Evolutionary conservation across 805 yeast genomes (phyloP), one percentile per base, ranked within the genome.

Genomic region (Suhomyces kilbournensis): DNA sequence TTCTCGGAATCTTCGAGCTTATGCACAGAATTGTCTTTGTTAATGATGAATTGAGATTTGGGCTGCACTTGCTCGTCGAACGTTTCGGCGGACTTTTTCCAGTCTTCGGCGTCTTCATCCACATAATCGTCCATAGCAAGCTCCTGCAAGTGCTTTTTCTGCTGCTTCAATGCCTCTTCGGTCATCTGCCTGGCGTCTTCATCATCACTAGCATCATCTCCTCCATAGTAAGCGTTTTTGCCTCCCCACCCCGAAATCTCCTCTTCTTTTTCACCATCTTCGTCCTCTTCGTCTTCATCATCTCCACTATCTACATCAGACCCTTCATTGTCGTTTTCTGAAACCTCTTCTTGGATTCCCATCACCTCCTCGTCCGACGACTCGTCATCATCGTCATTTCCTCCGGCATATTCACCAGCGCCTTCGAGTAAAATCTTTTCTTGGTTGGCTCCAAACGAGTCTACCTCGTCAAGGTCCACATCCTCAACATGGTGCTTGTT

Each of bases 141-240:
- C 44, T 87, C 96, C 58, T 83, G 83, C 53, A 90, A 70, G 66
- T 91, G 77, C 55, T 69, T 69, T 72, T 87, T 88, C 70, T 92
- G 97, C 59, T 90, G 84, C 63, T 90, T 83, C 47, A 89, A 64
- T 0, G 98, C 98, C 70, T 94, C 97, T 60, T 83, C 84, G 53
- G 93, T 94, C 70, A 91, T 85, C 56, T 82, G 84, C 56, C 82
- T 84, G 4, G 90, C 88, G 30, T 83, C 85, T 50, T 84, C 96
- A 30, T 86, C 93, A 57, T 88, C 96, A 67, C 78, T 89, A 15
- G 78, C 81, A 55, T 82, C 87, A 54, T 82, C 87, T 7, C 69
- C 69, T 44, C 86, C 86, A 61, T 83, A 83, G 58, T 81, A 81
- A 58, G 74, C 64, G 54, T 65, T 64, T 56, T 65, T 65, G n/a